Percentiles rank a stretch among this genome's conserved stretches.
phyloP scores from a whole-genome alignment of 2,329 filamentous ascomycete species.

The Neofusicoccum cordaticola region DNA sequence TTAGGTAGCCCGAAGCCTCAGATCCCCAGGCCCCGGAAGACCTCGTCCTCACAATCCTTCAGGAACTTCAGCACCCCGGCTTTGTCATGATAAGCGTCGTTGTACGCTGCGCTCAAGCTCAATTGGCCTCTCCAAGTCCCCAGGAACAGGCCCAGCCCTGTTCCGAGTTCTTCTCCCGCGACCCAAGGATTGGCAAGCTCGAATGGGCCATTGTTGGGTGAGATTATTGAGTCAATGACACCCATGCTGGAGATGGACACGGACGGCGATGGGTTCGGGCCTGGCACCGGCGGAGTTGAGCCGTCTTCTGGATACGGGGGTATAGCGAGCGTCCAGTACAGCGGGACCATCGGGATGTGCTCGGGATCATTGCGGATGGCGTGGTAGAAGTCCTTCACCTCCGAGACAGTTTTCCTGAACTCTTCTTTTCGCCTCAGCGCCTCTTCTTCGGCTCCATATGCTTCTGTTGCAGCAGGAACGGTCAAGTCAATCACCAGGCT shows the following conservation, averaged over 20 bases:
- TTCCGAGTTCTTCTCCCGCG: slow-evolving; percentile 46
- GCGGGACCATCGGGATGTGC: neutral
- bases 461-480: neutral
- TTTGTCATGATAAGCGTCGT: slow-evolving; percentile 43
- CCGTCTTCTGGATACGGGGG: neutral
- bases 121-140: slow-evolving; percentile 39
- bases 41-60: slow-evolving; percentile 14
- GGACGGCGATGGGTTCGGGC: slow-evolving; percentile 13
- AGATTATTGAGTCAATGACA: slow-evolving; percentile 35
- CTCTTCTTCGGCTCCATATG: neutral
- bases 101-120: slow-evolving; percentile 42
- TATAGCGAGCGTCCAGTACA: neutral
- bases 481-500: slow-evolving; percentile 18
- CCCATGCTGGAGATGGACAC: slow-evolving; percentile 21
- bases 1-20: neutral
- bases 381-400: slow-evolving; percentile 16
- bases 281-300: slow-evolving; percentile 15
- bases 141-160: slow-evolving; percentile 37
- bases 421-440: neutral
- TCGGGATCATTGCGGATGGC: neutral
- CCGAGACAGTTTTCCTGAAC: neutral
- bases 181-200: slow-evolving; percentile 42
- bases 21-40: neutral
- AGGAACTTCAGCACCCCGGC: slow-evolving; percentile 18
- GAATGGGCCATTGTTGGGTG: slow-evolving; percentile 26